A percentile compares a stretch with the other conserved stretches of the same genome.
These are phyloP conservation scores for Xylaria polymorpha DNA, from an alignment of 2,329 filamentous ascomycete genomes.

Conservation along the genomic window DNA sequence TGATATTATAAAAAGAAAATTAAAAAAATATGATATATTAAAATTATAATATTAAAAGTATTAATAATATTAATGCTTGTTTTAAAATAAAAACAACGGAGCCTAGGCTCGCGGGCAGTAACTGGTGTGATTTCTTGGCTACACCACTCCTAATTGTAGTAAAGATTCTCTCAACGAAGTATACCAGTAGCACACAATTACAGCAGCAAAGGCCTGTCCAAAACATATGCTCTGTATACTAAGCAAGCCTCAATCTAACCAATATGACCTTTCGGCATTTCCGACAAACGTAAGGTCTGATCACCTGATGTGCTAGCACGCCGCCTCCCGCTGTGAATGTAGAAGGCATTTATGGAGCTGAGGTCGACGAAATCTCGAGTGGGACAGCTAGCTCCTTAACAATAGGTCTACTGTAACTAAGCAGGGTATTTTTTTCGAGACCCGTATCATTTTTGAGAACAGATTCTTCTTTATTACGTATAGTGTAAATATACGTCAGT, in stretches of 20 bases:
- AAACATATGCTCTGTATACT: not conserved
- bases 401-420: not conserved
- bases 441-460: not conserved
- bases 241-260: not conserved
- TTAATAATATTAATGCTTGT: too few relatives aligned
- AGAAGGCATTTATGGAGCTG: not conserved
- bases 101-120: too few relatives aligned
- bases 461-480: not conserved
- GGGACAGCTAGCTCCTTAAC: not conserved
- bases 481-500: not conserved
- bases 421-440: not conserved
- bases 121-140: too few relatives aligned
- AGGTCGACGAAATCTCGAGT: not conserved
- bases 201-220: not conserved
- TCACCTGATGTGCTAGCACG: not conserved
- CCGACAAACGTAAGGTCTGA: not conserved
- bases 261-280: conserved; percentile 15
- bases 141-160: too few relatives aligned
- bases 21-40: too few relatives aligned
- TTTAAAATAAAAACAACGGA: too few relatives aligned
- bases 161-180: too few relatives aligned
- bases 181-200: not conserved
- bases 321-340: not conserved
- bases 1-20: too few relatives aligned
- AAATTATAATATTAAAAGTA: too few relatives aligned